Conservation (phyloP, 164 flowering plant genomes). For the Buxus sempervirens region DNA sequence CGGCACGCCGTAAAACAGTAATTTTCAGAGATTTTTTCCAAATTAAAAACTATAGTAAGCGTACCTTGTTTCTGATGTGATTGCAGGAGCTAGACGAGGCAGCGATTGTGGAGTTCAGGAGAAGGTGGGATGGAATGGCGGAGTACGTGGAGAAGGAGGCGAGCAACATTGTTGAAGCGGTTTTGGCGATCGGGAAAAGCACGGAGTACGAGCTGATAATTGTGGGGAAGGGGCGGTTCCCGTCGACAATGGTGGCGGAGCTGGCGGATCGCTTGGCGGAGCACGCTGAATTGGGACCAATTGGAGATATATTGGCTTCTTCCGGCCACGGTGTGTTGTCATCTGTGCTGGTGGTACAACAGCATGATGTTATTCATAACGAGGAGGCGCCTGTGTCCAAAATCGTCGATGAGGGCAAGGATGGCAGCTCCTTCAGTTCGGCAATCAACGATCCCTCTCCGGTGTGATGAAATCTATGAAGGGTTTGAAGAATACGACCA, state of each 20-base stretch:
- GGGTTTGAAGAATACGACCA: no score
- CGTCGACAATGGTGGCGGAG: constrained; percentile 8
- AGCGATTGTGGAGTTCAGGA: neutral
- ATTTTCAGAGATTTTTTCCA: no score
- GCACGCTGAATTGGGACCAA: constrained; percentile 7
- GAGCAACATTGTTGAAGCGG: constrained; percentile 10
- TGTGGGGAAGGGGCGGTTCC: constrained; percentile 18
- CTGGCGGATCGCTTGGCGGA: constrained; percentile 7
- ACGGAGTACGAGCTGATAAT: constrained; percentile 10
- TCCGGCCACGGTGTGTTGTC: constrained; percentile 7
- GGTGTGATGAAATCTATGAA: no score
- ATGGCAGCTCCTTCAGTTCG: no score
- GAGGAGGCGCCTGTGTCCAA: neutral
- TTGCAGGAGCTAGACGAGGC: constrained; percentile 6
- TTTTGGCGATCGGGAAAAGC: constrained; percentile 11
- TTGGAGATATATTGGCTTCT: constrained; percentile 17
- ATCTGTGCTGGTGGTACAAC: constrained; percentile 16
- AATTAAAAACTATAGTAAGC: no score
- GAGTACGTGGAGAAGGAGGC: constrained; percentile 5
- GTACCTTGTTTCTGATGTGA: no score
- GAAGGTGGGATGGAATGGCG: constrained; percentile 3
- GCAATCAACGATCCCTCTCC: neutral
- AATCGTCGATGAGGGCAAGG: neutral
- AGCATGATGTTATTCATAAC: neutral
- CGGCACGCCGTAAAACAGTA: no score